A percentile compares a stretch with the other conserved stretches of the same genome.
phyloP scores from a whole-genome alignment of 2,329 filamentous ascomycete species.

The Colletotrichum sublineola region DNA sequence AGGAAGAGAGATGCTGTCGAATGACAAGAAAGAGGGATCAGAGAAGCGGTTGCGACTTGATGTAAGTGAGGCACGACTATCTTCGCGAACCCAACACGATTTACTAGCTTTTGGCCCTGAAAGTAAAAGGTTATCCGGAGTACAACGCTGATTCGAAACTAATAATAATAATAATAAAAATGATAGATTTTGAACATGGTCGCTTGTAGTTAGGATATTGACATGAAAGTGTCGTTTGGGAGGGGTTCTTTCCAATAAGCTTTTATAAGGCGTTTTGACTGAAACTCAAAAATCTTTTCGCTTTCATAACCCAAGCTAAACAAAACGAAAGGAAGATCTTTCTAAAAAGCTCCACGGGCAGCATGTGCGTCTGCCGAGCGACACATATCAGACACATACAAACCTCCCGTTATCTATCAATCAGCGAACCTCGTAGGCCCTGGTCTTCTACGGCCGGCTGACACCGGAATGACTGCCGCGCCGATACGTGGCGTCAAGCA shows the following conservation, averaged over 20 bases:
- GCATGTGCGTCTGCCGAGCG: slow-evolving; percentile 20
- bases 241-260: too few relatives aligned
- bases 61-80: background rate
- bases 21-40: background rate
- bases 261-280: background rate
- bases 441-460: background rate
- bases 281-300: too few relatives aligned
- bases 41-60: background rate
- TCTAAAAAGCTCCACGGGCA: background rate
- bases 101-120: too few relatives aligned
- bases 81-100: too few relatives aligned
- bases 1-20: background rate
- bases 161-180: background rate
- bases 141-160: background rate
- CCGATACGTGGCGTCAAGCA: background rate
- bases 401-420: background rate
- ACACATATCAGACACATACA: background rate
- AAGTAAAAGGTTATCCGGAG: background rate
- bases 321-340: background rate
- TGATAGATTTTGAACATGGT: background rate
- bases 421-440: background rate
- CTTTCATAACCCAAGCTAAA: too few relatives aligned
- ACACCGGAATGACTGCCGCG: background rate
- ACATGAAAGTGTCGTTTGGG: background rate
- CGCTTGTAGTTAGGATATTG: background rate